Evolutionary conservation across 257 asterid genomes (phyloP), one percentile per base, ranked within the genome.

Genomic region (Fraxinus excelsior): DNA sequence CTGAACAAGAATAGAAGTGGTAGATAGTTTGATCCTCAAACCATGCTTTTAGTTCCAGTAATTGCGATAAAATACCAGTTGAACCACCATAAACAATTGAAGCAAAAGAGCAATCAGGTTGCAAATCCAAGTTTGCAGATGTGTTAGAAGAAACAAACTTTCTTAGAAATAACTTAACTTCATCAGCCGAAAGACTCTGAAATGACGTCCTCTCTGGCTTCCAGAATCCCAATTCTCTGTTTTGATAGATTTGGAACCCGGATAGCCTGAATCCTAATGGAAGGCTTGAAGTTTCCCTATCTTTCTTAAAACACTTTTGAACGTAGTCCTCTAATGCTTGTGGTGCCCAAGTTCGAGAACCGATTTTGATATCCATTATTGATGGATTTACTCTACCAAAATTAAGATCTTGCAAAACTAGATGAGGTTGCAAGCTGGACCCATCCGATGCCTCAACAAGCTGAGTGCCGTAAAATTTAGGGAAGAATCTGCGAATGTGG

Each of bases 401-500:
- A 28, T 88, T 88, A 18, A 91, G 84, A 79, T 96, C 97, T 77
- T 87, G 78, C 73, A 92, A 42, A 60, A 92, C 87, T 21, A 95
- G 72, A 80, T 90, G 99, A n/a, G 97, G 89, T 68, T 77, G 84
- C 87, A 84, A 79, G 69, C 98, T 93, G 3, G 97, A 87, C n/a
- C 95, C 98, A 85, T 96, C 93, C 3, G 98, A 91, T 2, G 97
- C 98, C 84, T 91, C 94, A 25, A 93, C 82, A 16, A 90, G 91
- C 89, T 89, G 88, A 72, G 96, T 89, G 71, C 98, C 99, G 37
- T 82, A 44, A 80, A 84, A 96, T 74, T 78, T 78, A 60, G 99
- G 97, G 89, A 96, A 96, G 86, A 88, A 90, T 75, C 82, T 78
- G 14, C 78, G 71, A 7, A 93, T 89, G 81, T 86, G 92, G 32